Conservation (phyloP, 495 filamentous ascomycete genomes). For the Aspergillus taichungensis region DNA sequence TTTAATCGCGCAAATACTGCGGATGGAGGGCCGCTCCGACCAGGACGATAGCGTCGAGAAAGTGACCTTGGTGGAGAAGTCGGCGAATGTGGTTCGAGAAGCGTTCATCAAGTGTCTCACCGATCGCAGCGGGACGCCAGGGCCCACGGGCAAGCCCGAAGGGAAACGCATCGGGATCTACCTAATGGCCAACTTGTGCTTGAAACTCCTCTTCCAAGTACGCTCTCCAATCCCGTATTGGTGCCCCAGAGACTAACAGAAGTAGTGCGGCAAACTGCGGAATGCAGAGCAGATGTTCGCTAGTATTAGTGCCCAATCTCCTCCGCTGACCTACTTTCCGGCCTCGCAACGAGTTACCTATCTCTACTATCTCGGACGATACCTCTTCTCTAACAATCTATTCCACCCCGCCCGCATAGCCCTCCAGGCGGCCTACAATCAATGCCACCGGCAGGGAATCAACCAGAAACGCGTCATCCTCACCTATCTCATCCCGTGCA, state of each 20-base stretch:
- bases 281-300: slow-evolving; percentile 79
- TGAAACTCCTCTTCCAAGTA: slow-evolving; percentile 83
- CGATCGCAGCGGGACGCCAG: slow-evolving; percentile 59
- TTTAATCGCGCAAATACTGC: slow-evolving; percentile 48
- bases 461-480: slow-evolving; percentile 73
- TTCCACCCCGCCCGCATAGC: slow-evolving; percentile 66
- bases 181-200: slow-evolving; percentile 78
- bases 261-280: slow-evolving; percentile 45
- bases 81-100: slow-evolving; percentile 78
- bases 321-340: slow-evolving; percentile 68
- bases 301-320: slow-evolving; percentile 76
- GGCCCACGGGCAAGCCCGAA: slow-evolving; percentile 48
- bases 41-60: slow-evolving; percentile 48
- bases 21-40: slow-evolving; percentile 37
- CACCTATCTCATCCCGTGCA: slow-evolving; percentile 73
- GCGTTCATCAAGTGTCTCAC: slow-evolving; percentile 87
- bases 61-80: slow-evolving; percentile 72
- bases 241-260: slow-evolving; percentile 1
- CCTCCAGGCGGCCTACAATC: slow-evolving; percentile 69
- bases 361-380: slow-evolving; percentile 89
- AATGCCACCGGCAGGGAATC: slow-evolving; percentile 58
- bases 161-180: slow-evolving; percentile 86
- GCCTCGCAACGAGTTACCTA: slow-evolving; percentile 86
- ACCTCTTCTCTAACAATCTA: slow-evolving; percentile 72
- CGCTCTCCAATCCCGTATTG: slow-evolving; percentile 3